Evolutionary conservation across 2,329 filamentous ascomycete genomes (phyloP).

Genomic region (Penicillium sp.): DNA sequence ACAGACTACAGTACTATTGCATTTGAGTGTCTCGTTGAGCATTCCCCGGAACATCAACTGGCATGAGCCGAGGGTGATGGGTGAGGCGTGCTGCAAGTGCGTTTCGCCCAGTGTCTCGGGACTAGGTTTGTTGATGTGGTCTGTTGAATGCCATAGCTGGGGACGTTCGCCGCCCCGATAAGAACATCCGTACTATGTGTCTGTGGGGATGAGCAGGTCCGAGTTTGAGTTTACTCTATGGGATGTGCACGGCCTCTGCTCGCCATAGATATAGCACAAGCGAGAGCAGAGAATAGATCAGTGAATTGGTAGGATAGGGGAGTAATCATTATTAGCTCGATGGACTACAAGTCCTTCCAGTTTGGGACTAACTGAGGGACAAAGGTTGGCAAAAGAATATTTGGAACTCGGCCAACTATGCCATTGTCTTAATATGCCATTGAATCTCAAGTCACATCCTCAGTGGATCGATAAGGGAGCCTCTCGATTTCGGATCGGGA

Average conservation of each 20-base stretch:
- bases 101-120: neutral
- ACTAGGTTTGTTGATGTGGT: neutral
- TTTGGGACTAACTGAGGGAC: no score
- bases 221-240: neutral
- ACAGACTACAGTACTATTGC: constrained; percentile 1
- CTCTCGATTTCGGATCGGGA: neutral
- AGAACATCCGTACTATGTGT: neutral
- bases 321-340: neutral
- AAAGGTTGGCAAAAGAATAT: neutral
- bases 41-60: constrained; percentile 14
- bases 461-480: neutral
- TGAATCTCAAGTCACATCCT: neutral
- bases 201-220: neutral
- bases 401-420: neutral
- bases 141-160: constrained; percentile 4
- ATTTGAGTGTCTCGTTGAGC: constrained; percentile 1
- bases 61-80: constrained; percentile 9
- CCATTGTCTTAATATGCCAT: neutral
- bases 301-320: neutral
- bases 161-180: neutral
- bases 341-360: neutral
- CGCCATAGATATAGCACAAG: neutral
- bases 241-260: neutral
- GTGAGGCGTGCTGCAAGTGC: constrained; percentile 8
- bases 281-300: neutral